A percentile compares a stretch with the other conserved stretches of the same genome.
Evolutionary conservation across 2,329 filamentous ascomycete species (phyloP).

Genomic region (Botryotinia convoluta): DNA sequence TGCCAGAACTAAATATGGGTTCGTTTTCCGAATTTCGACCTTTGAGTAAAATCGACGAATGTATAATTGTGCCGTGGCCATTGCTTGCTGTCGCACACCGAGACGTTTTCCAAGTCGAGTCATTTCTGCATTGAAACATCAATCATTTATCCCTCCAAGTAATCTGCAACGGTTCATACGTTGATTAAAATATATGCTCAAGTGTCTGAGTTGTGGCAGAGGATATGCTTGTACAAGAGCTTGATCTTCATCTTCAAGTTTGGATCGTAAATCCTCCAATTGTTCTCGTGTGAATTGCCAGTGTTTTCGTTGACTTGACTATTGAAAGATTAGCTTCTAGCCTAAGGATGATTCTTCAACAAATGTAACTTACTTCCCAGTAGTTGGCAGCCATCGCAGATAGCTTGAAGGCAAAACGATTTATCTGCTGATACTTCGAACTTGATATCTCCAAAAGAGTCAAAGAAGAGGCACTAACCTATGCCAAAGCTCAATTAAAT

Average conservation of each 20-base stretch:
- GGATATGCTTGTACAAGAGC: slow-evolving; percentile 75
- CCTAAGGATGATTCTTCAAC: neutral
- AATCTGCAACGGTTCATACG: slow-evolving; percentile 52
- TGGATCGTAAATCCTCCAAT: slow-evolving; percentile 70
- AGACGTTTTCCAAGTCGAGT: slow-evolving; percentile 81
- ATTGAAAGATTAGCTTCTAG: neutral
- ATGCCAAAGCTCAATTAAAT: neutral
- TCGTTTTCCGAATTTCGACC: slow-evolving; percentile 87
- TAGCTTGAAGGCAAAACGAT: neutral
- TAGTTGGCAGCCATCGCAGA: slow-evolving; percentile 25
- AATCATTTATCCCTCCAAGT: neutral
- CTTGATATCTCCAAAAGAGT: neutral
- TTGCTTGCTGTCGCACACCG: slow-evolving; percentile 80
- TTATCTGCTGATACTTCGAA: neutral
- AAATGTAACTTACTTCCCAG: slow-evolving; percentile 19
- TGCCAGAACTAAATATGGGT: slow-evolving; percentile 88
- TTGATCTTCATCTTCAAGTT: slow-evolving; percentile 74
- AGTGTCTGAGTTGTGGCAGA: slow-evolving; percentile 74
- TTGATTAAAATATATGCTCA: slow-evolving; percentile 90
- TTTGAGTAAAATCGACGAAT: slow-evolving; percentile 90
- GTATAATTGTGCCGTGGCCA: slow-evolving; percentile 93
- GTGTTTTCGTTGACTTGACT: slow-evolving; percentile 83
- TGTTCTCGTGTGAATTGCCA: slow-evolving; percentile 89
- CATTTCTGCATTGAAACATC: slow-evolving; percentile 56
- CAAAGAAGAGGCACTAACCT: neutral